These are phyloP conservation scores for Penicillium lividum DNA, from an alignment of 495 filamentous ascomycete species.

Conservation along the genomic window DNA sequence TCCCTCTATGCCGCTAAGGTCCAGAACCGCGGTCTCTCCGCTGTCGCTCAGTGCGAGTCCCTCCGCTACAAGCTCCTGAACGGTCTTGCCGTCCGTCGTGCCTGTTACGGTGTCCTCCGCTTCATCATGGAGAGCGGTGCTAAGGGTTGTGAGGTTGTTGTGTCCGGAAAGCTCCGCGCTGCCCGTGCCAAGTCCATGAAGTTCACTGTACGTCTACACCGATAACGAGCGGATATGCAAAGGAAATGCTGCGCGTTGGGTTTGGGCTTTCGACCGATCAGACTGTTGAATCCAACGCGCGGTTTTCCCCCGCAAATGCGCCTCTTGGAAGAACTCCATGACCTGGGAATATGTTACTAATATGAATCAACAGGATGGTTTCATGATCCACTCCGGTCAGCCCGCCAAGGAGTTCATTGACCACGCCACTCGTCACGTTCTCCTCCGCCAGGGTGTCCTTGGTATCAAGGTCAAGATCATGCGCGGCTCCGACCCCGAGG, in stretches of 20 bases:
- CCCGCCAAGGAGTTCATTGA: slow-evolving; percentile 99
- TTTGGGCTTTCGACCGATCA: neutral
- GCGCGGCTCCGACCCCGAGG: slow-evolving; percentile 98
- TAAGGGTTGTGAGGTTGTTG: slow-evolving; percentile 99
- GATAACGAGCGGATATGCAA: neutral
- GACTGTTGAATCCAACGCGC: neutral
- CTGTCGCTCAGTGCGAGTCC: slow-evolving; percentile 99
- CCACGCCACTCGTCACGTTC: slow-evolving; percentile 95
- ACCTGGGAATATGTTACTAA: slow-evolving; percentile 17
- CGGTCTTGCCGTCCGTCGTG: slow-evolving; percentile 93
- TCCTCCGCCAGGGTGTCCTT: slow-evolving; percentile 98
- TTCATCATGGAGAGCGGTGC: slow-evolving; percentile 99
- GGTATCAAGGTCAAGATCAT: slow-evolving; percentile 99
- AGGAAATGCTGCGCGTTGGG: neutral
- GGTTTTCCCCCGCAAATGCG: neutral
- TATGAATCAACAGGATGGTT: slow-evolving; percentile 69
- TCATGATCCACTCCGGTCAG: slow-evolving; percentile 99
- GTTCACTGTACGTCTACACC: slow-evolving; percentile 75
- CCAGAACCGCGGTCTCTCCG: slow-evolving; percentile 98
- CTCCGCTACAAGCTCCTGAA: slow-evolving; percentile 99
- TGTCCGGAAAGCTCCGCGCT: slow-evolving; percentile 97
- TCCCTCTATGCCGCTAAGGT: slow-evolving; percentile 99
- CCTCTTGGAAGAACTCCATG: neutral
- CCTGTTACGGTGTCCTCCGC: slow-evolving; percentile 98
- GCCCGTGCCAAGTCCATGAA: slow-evolving; percentile 99